Percentiles rank a stretch among this genome's conserved stretches.
phyloP scores from a whole-genome alignment of 176 grass and related monocot species.

The Aegilops tauschii region DNA sequence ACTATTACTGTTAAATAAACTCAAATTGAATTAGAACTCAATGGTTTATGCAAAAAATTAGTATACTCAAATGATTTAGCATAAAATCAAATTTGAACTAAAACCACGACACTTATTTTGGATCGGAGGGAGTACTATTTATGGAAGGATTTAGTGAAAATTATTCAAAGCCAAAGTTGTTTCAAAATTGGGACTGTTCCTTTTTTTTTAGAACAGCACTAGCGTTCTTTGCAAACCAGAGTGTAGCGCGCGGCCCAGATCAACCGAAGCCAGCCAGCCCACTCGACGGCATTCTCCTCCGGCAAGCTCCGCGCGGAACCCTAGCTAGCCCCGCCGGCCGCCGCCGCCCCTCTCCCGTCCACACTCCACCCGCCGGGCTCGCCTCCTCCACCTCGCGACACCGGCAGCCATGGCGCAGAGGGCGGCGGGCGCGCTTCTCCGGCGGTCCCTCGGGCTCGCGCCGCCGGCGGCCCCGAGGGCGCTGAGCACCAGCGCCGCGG shows the following conservation, averaged over 20 bases:
- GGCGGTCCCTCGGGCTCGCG: conserved; percentile 16
- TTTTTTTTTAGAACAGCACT: not conserved
- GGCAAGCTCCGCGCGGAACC: conserved; percentile 13
- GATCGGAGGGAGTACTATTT: not conserved
- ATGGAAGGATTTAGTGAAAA: not conserved
- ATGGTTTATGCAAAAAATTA: no score
- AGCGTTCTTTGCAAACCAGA: not conserved
- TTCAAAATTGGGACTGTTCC: no score
- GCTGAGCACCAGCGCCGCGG: conserved; percentile 18
- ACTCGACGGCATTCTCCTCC: not conserved
- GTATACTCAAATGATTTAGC: no score
- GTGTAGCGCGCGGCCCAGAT: not conserved
- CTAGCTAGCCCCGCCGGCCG: conserved; percentile 7
- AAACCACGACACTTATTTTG: no score
- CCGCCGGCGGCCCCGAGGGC: conserved; percentile 19
- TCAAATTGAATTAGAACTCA: no score
- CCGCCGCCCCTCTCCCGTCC: not conserved
- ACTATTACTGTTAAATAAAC: no score
- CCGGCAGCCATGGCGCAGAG: conserved; percentile 23
- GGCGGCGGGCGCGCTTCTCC: conserved; percentile 13
- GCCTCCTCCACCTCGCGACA: no score
- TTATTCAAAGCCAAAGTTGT: no score
- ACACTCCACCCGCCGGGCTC: not conserved
- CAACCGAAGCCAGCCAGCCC: not conserved
- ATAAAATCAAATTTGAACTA: no score